phyloP scores from a whole-genome alignment of 2,329 filamentous ascomycete species.

The Cordyceps pruinosa region DNA sequence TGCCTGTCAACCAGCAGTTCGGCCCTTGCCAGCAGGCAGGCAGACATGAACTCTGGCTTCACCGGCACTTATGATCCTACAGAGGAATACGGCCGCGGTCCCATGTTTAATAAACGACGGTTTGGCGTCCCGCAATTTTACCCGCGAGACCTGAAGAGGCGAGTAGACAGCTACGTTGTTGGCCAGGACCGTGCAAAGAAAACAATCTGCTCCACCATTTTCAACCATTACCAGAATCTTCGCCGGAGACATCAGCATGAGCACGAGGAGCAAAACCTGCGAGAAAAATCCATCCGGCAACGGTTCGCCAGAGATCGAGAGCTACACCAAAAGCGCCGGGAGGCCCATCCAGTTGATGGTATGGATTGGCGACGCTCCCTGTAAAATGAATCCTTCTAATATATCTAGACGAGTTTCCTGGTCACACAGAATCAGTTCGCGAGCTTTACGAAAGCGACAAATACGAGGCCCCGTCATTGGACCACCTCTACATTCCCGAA shows the following conservation, averaged over 20 bases:
- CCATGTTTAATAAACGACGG: constrained; percentile 51
- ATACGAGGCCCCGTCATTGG: constrained; percentile 26
- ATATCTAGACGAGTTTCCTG: constrained; percentile 46
- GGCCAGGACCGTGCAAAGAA: constrained; percentile 94
- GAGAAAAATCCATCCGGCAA: constrained; percentile 64
- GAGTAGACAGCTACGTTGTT: constrained; percentile 92
- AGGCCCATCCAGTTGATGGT: constrained; percentile 76
- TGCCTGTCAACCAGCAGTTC: constrained; percentile 20
- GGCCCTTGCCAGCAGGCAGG: constrained; percentile 30
- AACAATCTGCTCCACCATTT: constrained; percentile 84
- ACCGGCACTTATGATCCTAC: constrained; percentile 53
- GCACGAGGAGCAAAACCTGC: constrained; percentile 48
- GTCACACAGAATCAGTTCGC: constrained; percentile 42
- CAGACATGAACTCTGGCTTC: constrained; percentile 51
- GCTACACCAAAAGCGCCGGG: constrained; percentile 44
- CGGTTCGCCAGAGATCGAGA: constrained; percentile 63
- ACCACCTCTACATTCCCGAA: constrained; percentile 43
- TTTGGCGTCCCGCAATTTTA: constrained; percentile 59
- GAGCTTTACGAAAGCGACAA: constrained; percentile 31
- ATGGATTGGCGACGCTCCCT: constrained; percentile 21
- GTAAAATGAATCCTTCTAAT: background rate
- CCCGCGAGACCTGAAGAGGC: constrained; percentile 69
- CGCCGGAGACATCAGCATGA: constrained; percentile 74
- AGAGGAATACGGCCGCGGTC: constrained; percentile 46
- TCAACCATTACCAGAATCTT: constrained; percentile 91